These are phyloP conservation scores for Dactylellina parvicollis DNA, from an alignment of 2,329 filamentous ascomycete species.

Conservation along the genomic window DNA sequence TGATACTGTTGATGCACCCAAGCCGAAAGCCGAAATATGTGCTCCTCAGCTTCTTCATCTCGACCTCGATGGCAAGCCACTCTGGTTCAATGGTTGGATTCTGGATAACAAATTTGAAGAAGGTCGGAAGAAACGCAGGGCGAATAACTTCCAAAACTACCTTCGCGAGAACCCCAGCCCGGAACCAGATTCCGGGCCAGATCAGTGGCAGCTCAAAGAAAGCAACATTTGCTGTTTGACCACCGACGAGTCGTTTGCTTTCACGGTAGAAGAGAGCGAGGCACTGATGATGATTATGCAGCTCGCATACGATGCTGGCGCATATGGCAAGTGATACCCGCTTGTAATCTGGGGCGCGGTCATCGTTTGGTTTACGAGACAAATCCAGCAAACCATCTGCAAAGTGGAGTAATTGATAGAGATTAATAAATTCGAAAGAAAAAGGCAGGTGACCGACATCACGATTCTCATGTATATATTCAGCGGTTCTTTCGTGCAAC, in stretches of 20 bases:
- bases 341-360: too few relatives aligned
- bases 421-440: too few relatives aligned
- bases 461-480: slow-evolving; percentile 23
- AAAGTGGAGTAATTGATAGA: too few relatives aligned
- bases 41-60: slow-evolving; percentile 64
- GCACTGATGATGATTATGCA: slow-evolving; percentile 59
- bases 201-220: slow-evolving; percentile 60
- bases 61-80: slow-evolving; percentile 61
- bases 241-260: slow-evolving; percentile 57
- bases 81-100: slow-evolving; percentile 66
- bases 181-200: slow-evolving; percentile 47
- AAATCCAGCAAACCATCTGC: too few relatives aligned
- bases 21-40: slow-evolving; percentile 61
- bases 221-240: slow-evolving; percentile 61
- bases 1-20: slow-evolving; percentile 24
- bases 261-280: slow-evolving; percentile 57
- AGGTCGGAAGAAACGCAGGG: slow-evolving; percentile 59
- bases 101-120: slow-evolving; percentile 63
- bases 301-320: slow-evolving; percentile 54
- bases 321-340: slow-evolving; percentile 56
- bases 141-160: slow-evolving; percentile 61
- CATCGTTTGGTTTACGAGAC: neutral
- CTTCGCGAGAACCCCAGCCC: slow-evolving; percentile 59
- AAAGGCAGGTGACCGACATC: neutral
- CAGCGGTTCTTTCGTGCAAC: neutral